Base-by-base conservation (phyloP, 179 eudicot species). In the Spinacia oleracea region DNA sequence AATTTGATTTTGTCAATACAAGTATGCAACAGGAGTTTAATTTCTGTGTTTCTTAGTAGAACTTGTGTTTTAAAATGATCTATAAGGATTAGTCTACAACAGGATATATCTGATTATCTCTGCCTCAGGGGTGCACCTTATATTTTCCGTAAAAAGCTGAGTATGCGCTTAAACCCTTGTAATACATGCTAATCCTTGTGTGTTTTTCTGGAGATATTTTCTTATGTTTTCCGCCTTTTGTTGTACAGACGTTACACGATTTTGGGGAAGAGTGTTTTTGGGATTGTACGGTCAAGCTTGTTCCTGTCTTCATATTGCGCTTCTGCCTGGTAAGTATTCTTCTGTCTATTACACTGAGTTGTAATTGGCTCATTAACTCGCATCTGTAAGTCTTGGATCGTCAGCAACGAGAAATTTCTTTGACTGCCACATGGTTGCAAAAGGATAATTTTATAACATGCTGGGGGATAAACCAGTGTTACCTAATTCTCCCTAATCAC, bases 251-350 rank as follows among this genome's bases (percentile, higher is more conserved):
- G 93, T 45, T 81, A 59, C 83, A 79, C 91, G 38, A 96, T 96
- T 63, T 73, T 93, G 85, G 87, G 91, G 81, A 96, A 96, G 87
- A 97, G 98, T 65, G 85, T 85, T 73, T 64, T 87, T 65, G 99
- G 99, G 66, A 90, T 97, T 43, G 96, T 94, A 83, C 90, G 98
- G 79, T 96, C 99, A 75, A 96, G 99, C 91, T 88, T 96, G 89
- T 96, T 96, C 85, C 89, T 96, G 58, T 90, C 99, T 21, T 78
- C 85, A 40, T 93, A 96, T 77, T 96, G 99, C 75, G 81, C 96
- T 56, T 96, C 99, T 79, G 97, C 99, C 75, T 96, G 99, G 99
- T 96, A 89, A 76, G 94, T 72, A 65, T 81, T 78, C 38, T 74
- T 51, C 20, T 46, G 40, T 81, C 40, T 15, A 29, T 53, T 38